phyloP scores from a whole-genome alignment of 306 rosid species.

The Ammopiptanthus mongolicus region DNA sequence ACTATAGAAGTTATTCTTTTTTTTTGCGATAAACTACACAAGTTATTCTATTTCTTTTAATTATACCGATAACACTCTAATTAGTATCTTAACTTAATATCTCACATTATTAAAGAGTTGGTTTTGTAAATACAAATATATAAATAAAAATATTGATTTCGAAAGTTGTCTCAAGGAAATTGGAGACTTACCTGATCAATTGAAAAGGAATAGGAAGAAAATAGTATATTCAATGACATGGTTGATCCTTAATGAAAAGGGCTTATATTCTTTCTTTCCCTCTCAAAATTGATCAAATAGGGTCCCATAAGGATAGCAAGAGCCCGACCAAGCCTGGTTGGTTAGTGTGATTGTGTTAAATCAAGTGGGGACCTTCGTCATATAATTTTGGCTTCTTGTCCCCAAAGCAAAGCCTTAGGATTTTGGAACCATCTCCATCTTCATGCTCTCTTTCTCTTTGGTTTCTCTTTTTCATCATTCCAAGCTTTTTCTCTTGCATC shows the following conservation, averaged over 20 bases:
- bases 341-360: conserved; percentile 45
- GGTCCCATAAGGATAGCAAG: conserved; percentile 26
- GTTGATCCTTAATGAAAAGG: conserved; percentile 9
- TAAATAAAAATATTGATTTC: not conserved
- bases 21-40: too few species aligned
- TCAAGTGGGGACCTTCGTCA: conserved; percentile 37
- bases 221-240: not conserved
- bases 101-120: too few species aligned
- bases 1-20: too few species aligned
- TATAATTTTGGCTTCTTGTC: conserved; percentile 60
- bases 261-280: not conserved
- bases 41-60: too few species aligned
- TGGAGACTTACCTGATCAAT: not conserved
- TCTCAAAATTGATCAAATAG: not conserved
- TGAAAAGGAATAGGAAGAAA: conserved; percentile 4
- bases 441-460: not conserved
- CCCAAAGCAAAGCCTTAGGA: conserved; percentile 60
- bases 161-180: not conserved
- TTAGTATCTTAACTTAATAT: too few species aligned
- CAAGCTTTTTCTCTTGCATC: conserved; percentile 30
- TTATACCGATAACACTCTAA: too few species aligned
- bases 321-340: conserved; percentile 30
- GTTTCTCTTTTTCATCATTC: conserved; percentile 33
- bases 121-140: not conserved
- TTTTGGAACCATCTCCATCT: conserved; percentile 28